A percentile compares a stretch with the other conserved stretches of the same genome.
Conservation (phyloP, 2,329 filamentous ascomycete genomes). For the Hypoxylon sp. region DNA sequence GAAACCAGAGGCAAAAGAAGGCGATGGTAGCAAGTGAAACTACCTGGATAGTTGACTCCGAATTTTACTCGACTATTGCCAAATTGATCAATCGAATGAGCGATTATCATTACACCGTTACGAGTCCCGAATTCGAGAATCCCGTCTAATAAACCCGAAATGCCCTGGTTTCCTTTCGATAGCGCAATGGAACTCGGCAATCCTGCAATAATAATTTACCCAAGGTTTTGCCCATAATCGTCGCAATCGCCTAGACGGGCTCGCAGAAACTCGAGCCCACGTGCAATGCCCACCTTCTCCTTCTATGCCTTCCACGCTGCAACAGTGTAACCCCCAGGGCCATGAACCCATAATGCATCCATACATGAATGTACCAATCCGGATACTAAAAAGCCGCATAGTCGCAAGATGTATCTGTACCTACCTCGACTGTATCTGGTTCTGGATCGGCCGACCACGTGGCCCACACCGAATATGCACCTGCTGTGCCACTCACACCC, state of each 20-base stretch:
- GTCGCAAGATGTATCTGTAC: slow-evolving; percentile 1
- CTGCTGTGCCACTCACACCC: slow-evolving; percentile 25
- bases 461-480: slow-evolving; percentile 26
- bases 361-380: slow-evolving; percentile 3
- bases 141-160: slow-evolving; percentile 8
- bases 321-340: neutral
- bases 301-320: neutral
- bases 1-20: slow-evolving; percentile 44
- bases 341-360: neutral
- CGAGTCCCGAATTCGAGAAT: slow-evolving; percentile 6
- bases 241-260: slow-evolving; percentile 27
- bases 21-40: slow-evolving; percentile 4
- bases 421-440: slow-evolving; percentile 10
- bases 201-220: slow-evolving; percentile 22
- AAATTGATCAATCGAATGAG: slow-evolving; percentile 3
- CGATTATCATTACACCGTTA: slow-evolving; percentile 3
- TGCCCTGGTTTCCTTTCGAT: slow-evolving; percentile 11
- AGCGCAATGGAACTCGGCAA: slow-evolving; percentile 22
- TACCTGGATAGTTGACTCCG: neutral
- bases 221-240: too few relatives aligned
- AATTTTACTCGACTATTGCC: neutral
- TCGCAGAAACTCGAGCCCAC: slow-evolving; percentile 25
- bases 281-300: slow-evolving; percentile 16
- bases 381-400: slow-evolving; percentile 13
- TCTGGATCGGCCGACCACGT: slow-evolving; percentile 35